Evolutionary conservation across 495 filamentous ascomycete species (phyloP).

Genomic region (Mytilinidion resinicola): DNA sequence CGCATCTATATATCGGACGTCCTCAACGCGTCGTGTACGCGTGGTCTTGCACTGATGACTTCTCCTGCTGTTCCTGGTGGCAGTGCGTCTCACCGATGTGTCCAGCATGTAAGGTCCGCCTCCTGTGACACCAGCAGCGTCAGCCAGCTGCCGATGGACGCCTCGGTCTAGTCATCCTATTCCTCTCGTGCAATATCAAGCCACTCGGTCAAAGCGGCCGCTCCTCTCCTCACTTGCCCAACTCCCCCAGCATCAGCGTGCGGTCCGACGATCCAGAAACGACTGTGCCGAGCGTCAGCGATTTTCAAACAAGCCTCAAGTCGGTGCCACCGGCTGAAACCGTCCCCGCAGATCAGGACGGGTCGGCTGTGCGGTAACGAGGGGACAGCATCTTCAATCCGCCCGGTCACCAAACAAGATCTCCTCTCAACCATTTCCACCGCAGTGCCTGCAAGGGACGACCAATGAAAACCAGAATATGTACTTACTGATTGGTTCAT

Average conservation of each 20-base stretch:
- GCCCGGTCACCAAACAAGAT: too few relatives aligned
- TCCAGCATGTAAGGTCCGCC: slow-evolving; percentile 9
- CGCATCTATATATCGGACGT: background rate
- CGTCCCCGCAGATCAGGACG: too few relatives aligned
- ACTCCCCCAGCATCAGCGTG: slow-evolving; percentile 36
- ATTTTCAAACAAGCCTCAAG: slow-evolving; percentile 2
- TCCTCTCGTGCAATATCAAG: slow-evolving; percentile 3
- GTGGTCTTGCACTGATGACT: background rate
- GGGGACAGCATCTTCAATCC: too few relatives aligned
- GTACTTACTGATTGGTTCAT: slow-evolving; percentile 82
- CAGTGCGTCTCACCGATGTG: slow-evolving; percentile 23
- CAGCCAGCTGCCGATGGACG: background rate
- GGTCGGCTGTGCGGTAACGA: too few relatives aligned
- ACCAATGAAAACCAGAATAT: slow-evolving; percentile 1
- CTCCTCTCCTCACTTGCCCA: slow-evolving; percentile 29
- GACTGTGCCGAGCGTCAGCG: slow-evolving; percentile 17
- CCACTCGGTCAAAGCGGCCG: slow-evolving; percentile 2
- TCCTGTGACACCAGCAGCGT: slow-evolving; percentile 8
- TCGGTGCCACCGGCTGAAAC: too few relatives aligned
- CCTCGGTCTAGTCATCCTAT: background rate
- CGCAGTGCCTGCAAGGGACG: too few relatives aligned
- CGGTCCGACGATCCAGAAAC: slow-evolving; percentile 35
- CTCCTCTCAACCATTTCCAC: too few relatives aligned
- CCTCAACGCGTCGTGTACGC: background rate
- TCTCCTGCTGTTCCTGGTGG: slow-evolving; percentile 1